Evolutionary conservation across 768 basidiomycete species (phyloP).

Genomic region (Russula brevipes): DNA sequence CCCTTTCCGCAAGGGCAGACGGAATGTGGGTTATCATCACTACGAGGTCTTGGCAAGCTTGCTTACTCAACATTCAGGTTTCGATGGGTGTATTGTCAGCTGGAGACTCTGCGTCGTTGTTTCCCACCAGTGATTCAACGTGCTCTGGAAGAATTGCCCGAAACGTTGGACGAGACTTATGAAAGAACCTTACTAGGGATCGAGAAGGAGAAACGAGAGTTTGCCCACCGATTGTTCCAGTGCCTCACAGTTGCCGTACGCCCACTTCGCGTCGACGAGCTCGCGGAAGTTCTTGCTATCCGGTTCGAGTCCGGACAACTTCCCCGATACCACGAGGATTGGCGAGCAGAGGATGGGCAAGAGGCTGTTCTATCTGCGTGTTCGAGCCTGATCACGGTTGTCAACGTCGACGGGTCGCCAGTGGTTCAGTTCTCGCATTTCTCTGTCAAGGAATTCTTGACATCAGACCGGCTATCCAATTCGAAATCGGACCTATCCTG

Average conservation of each 20-base stretch:
- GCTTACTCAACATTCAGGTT: neutral
- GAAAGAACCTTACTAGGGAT: neutral
- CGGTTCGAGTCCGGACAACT: neutral
- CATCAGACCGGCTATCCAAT: neutral
- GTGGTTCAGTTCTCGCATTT: slow-evolving; percentile 11
- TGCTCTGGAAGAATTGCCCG: neutral
- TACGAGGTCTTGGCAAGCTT: neutral
- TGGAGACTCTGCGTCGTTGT: neutral
- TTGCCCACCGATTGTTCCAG: slow-evolving; percentile 4
- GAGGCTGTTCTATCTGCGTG: neutral
- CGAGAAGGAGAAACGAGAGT: neutral
- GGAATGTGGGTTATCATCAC: neutral
- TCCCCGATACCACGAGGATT: neutral
- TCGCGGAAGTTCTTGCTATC: slow-evolving; percentile 6
- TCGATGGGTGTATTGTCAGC: slow-evolving; percentile 8
- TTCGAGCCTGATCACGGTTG: neutral
- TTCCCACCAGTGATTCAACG: neutral
- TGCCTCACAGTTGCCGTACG: neutral
- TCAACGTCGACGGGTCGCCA: neutral
- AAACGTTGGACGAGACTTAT: slow-evolving; percentile 8
- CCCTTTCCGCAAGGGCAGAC: neutral
- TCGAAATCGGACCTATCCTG: neutral
- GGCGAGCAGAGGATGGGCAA: neutral
- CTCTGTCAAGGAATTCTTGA: slow-evolving; percentile 11
- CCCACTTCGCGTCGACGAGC: slow-evolving; percentile 13